phyloP scores from a whole-genome alignment of 1,284 basidiomycete genomes.

The Trametes versicolor region DNA sequence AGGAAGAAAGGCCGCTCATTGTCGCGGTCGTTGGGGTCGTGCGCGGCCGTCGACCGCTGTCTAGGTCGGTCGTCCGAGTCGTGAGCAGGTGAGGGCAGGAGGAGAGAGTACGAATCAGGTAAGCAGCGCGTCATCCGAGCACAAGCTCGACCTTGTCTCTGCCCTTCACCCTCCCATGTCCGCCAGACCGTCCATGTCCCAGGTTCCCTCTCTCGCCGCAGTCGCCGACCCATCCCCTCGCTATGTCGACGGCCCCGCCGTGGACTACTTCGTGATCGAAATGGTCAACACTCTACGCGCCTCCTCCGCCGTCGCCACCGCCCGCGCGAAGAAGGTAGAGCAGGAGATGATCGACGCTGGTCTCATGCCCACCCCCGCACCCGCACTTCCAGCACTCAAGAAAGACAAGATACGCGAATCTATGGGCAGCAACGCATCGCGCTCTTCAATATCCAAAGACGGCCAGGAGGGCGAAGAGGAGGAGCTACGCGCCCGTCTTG shows the following conservation, averaged over 20 bases:
- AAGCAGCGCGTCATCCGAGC: not conserved
- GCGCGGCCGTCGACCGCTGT: not conserved
- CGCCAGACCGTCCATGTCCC: slow-evolving; percentile 44
- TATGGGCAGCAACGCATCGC: slow-evolving; percentile 55
- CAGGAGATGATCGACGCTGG: slow-evolving; percentile 81
- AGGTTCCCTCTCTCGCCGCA: slow-evolving; percentile 52
- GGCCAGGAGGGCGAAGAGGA: slow-evolving; percentile 77
- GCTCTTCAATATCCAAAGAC: slow-evolving; percentile 38
- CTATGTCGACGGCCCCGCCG: slow-evolving; percentile 77
- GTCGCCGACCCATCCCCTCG: slow-evolving; percentile 69
- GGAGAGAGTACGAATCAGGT: not conserved
- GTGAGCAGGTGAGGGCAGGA: not conserved
- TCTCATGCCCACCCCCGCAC: slow-evolving; percentile 60
- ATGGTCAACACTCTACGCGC: slow-evolving; percentile 76
- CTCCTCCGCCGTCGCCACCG: slow-evolving; percentile 75
- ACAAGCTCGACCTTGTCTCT: not conserved
- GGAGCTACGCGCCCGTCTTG: slow-evolving; percentile 73
- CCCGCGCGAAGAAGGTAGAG: slow-evolving; percentile 71
- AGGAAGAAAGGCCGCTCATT: slow-evolving; percentile 58
- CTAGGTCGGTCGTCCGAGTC: not conserved
- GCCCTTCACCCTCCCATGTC: not conserved
- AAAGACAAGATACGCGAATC: slow-evolving; percentile 65
- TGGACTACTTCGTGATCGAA: slow-evolving; percentile 89
- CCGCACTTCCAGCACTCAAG: slow-evolving; percentile 50
- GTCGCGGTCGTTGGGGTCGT: slow-evolving; percentile 10